These are phyloP conservation scores for Aurantiochytrium sp. DNA, from an alignment of 108 stramenopile species.

Conservation along the genomic window DNA sequence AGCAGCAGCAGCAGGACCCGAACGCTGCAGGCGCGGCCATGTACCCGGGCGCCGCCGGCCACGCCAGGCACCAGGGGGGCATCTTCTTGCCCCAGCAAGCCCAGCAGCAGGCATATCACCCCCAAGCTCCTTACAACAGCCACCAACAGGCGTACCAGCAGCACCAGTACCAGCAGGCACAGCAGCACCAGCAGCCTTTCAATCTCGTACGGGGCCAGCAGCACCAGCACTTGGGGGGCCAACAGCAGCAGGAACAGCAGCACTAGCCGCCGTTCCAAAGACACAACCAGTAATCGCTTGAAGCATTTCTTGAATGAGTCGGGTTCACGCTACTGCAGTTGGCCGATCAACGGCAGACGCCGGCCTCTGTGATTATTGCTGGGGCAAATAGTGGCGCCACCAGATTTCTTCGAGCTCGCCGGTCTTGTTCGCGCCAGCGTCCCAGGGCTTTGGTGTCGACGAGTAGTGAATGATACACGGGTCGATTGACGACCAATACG, in stretches of 20 bases:
- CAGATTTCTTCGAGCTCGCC: conserved; percentile 44
- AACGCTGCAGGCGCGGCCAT: no score
- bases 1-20: no score
- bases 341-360: background rate
- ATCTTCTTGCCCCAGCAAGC: no score
- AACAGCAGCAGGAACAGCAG: background rate
- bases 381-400: conserved; percentile 19
- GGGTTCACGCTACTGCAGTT: background rate
- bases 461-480: conserved; percentile 69
- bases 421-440: conserved; percentile 37
- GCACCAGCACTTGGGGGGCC: background rate
- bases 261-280: background rate
- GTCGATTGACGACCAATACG: conserved; percentile 66
- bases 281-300: background rate
- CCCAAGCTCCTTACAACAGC: no score
- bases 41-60: no score
- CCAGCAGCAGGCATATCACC: background rate
- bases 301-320: background rate
- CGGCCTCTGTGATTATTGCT: background rate
- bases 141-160: background rate
- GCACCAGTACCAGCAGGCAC: background rate
- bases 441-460: conserved; percentile 77
- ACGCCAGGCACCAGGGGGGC: no score
- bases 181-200: background rate
- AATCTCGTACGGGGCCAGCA: background rate